These are phyloP conservation scores for Sporobolomyces pararoseus DNA, from an alignment of 768 basidiomycete genomes.

Conservation along the genomic window DNA sequence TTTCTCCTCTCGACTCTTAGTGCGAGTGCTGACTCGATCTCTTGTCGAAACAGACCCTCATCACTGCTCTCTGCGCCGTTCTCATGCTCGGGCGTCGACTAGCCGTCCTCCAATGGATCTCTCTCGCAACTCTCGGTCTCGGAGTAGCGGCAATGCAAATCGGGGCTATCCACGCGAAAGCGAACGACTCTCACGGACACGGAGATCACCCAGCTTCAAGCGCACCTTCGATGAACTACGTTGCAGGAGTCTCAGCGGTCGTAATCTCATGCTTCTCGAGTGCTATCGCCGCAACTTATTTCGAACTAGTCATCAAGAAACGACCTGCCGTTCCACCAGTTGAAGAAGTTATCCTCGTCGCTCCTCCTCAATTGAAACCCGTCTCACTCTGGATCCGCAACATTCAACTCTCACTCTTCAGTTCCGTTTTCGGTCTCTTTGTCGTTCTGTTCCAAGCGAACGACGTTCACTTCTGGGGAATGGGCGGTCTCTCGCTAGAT, in stretches of 20 bases:
- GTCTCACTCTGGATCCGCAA: slow-evolving; percentile 40
- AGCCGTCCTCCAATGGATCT: slow-evolving; percentile 26
- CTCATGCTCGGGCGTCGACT: slow-evolving; percentile 39
- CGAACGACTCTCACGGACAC: slow-evolving; percentile 23
- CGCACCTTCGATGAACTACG: slow-evolving; percentile 23
- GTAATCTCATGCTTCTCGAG: slow-evolving; percentile 41
- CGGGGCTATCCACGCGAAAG: slow-evolving; percentile 32
- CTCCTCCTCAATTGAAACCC: slow-evolving; percentile 30
- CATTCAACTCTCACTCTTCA: slow-evolving; percentile 40
- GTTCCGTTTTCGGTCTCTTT: slow-evolving; percentile 27
- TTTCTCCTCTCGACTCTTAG: not conserved
- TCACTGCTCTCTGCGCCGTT: slow-evolving; percentile 38
- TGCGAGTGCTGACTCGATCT: not conserved
- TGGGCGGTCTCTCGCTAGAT: slow-evolving; percentile 34
- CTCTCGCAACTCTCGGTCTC: slow-evolving; percentile 37
- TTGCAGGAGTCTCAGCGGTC: slow-evolving; percentile 31
- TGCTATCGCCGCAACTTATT: slow-evolving; percentile 41
- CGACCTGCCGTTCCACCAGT: slow-evolving; percentile 15
- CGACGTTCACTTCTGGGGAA: slow-evolving; percentile 30
- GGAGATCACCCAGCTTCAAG: slow-evolving; percentile 5
- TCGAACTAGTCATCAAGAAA: slow-evolving; percentile 39
- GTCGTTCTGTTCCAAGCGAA: slow-evolving; percentile 37
- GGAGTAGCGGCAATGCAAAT: slow-evolving; percentile 41
- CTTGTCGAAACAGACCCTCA: slow-evolving; percentile 27
- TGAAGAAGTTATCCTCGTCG: slow-evolving; percentile 35